Evolutionary conservation across 129 eudicot genomes (phyloP), one percentile per base, ranked within the genome.

Genomic region (Tagetes patula): DNA sequence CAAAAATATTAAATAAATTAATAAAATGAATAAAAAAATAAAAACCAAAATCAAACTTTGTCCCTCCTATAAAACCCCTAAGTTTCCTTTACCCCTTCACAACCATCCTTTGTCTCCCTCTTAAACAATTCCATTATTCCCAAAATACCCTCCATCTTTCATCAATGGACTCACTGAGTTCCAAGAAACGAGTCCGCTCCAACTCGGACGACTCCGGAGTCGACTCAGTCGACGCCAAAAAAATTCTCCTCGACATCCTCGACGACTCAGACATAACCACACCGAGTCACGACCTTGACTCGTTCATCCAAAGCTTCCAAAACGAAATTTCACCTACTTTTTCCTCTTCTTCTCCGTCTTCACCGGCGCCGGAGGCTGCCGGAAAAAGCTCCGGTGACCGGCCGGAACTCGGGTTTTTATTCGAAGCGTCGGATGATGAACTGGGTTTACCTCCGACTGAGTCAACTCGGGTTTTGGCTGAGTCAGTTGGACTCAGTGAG

Each of bases 241-340:
- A 79, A 60, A 55, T 91, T 3, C 70, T 79, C 38, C 85, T 86
- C 70, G 87, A 88, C 68, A 46, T 75, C 0, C 77, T 85, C 4
- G 95, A 84, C 4, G 96, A 91, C 52, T 84, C 88, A 3, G 92
- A 84, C 38, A 20, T 75, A 6, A 66, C 64, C 63, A 75, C 87
- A 10, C 65, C 80, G 78, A 79, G 76, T 76, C 86, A 83, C 27
- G 97, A 88, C 47, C 87, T 92, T 13, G 97, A 83, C 76, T 86
- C 86, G 80, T 89, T 92, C 50, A 85, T 92, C 84, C 85, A 85
- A 80, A 92, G 84, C 61, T 92, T 92, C 46, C 87, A 88, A 61
- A 85, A 88, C 14, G 96, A 92, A 53, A 88, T 92, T 8, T 72
- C 79, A 20, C 27, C 27, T 20, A 20, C 27, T 20, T 20, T 20